Percentiles rank a stretch among this genome's conserved stretches.
Evolutionary conservation across 176 grass and related monocot species (phyloP).

Genomic region (Eremochloa ophiuroides): DNA sequence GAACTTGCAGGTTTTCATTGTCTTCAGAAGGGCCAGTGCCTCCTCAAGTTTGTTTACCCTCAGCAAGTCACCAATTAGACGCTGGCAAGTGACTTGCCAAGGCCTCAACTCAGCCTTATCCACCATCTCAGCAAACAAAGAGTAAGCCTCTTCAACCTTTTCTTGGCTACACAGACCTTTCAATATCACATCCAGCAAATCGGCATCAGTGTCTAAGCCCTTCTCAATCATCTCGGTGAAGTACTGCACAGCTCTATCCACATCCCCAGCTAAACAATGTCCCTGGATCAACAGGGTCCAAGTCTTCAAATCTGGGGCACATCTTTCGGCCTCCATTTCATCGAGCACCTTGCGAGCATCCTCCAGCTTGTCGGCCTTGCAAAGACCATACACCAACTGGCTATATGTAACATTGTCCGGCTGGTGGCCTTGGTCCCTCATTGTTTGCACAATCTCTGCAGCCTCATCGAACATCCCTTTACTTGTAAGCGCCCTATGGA

Average conservation of each 20-base stretch:
- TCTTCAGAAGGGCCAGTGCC: slow-evolving; percentile 57
- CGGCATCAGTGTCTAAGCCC: slow-evolving; percentile 47
- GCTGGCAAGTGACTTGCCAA: slow-evolving; percentile 64
- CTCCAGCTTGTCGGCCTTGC: slow-evolving; percentile 57
- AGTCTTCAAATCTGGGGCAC: slow-evolving; percentile 75
- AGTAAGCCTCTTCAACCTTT: slow-evolving; percentile 45
- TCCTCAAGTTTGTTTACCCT: slow-evolving; percentile 60
- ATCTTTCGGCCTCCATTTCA: slow-evolving; percentile 55
- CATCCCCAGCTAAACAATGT: slow-evolving; percentile 52
- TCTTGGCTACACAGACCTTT: slow-evolving; percentile 57
- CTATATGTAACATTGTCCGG: slow-evolving; percentile 92
- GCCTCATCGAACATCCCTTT: slow-evolving; percentile 67
- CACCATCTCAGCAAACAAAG: slow-evolving; percentile 71
- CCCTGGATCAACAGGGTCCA: slow-evolving; percentile 94
- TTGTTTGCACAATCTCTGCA: slow-evolving; percentile 45
- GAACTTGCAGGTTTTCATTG: slow-evolving; percentile 61
- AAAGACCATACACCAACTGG: slow-evolving; percentile 77
- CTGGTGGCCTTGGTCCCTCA: slow-evolving; percentile 55
- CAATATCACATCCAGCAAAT: slow-evolving; percentile 68
- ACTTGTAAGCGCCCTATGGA: slow-evolving; percentile 72
- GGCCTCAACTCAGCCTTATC: slow-evolving; percentile 50
- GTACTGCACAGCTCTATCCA: slow-evolving; percentile 55
- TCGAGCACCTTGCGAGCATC: slow-evolving; percentile 67
- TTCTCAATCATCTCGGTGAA: slow-evolving; percentile 73
- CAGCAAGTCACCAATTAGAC: slow-evolving; percentile 61